phyloP scores from a whole-genome alignment of 176 grass and related monocot genomes.

The Phragmites australis region DNA sequence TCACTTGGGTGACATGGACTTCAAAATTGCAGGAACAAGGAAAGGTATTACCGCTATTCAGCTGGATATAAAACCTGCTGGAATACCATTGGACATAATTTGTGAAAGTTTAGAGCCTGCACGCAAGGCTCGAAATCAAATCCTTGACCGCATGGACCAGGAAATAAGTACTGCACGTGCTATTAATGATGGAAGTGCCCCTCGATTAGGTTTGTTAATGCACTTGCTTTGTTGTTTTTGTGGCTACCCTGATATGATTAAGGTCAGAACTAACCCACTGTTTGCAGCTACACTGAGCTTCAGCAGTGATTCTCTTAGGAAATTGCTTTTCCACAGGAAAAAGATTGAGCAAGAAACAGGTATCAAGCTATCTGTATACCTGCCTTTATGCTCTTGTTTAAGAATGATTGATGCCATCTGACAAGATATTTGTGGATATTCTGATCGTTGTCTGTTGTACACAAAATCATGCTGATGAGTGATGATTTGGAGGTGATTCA shows the following conservation, averaged over 20 bases:
- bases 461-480: slow-evolving; percentile 18
- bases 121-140: slow-evolving; percentile 73
- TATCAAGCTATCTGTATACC: slow-evolving; percentile 28
- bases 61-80: slow-evolving; percentile 98
- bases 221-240: slow-evolving; percentile 5
- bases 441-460: slow-evolving; percentile 8
- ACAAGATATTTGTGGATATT: slow-evolving; percentile 23
- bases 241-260: slow-evolving; percentile 23
- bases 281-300: slow-evolving; percentile 81
- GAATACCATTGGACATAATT: slow-evolving; percentile 94
- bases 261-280: slow-evolving; percentile 27
- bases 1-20: slow-evolving; percentile 97
- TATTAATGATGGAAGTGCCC: slow-evolving; percentile 69
- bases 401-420: not conserved
- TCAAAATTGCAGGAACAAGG: slow-evolving; percentile 98
- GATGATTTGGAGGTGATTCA: slow-evolving; percentile 5
- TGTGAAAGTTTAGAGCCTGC: slow-evolving; percentile 94
- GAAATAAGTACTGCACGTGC: slow-evolving; percentile 81
- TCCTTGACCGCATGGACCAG: slow-evolving; percentile 87
- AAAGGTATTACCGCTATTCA: slow-evolving; percentile 96
- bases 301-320: slow-evolving; percentile 69
- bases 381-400: slow-evolving; percentile 16
- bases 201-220: slow-evolving; percentile 74
- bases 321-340: slow-evolving; percentile 76
- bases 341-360: slow-evolving; percentile 93